These are phyloP conservation scores for Ascochyta lentis DNA, from an alignment of 2,329 filamentous ascomycete species.

Conservation along the genomic window DNA sequence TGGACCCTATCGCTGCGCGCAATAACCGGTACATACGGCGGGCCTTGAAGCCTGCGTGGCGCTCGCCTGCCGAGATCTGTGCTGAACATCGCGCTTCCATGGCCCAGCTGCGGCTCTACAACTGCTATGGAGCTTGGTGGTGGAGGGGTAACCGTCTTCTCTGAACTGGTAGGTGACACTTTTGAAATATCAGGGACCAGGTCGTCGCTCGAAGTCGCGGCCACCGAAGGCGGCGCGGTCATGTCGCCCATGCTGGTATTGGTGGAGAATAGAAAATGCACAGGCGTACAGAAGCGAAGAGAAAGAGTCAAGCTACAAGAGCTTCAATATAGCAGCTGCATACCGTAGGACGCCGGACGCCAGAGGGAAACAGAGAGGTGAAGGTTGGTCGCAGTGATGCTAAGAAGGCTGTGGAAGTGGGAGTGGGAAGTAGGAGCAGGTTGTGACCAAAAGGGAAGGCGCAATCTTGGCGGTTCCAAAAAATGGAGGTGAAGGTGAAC, in stretches of 20 bases:
- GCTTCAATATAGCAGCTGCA: conserved; percentile 8
- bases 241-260: conserved; percentile 8
- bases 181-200: not conserved
- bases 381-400: not conserved
- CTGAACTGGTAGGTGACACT: conserved; percentile 9
- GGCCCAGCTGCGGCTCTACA: conserved; percentile 11
- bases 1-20: conserved; percentile 28
- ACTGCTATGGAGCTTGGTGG: conserved; percentile 4
- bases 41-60: conserved; percentile 20
- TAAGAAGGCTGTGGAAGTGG: not conserved
- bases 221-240: conserved; percentile 3
- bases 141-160: conserved; percentile 15
- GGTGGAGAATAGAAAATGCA: not conserved
- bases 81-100: conserved; percentile 37
- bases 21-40: conserved; percentile 31
- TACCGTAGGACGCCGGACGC: conserved; percentile 10
- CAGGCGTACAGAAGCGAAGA: not conserved
- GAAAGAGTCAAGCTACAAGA: not conserved
- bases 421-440: not conserved
- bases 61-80: conserved; percentile 33
- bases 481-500: conserved; percentile 21
- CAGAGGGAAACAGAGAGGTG: not conserved
- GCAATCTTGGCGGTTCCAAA: conserved; percentile 5
- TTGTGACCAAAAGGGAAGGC: not conserved
- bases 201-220: not conserved